Base-by-base conservation (phyloP, 140 eudicot species). In the Erigeron philadelphicus region DNA sequence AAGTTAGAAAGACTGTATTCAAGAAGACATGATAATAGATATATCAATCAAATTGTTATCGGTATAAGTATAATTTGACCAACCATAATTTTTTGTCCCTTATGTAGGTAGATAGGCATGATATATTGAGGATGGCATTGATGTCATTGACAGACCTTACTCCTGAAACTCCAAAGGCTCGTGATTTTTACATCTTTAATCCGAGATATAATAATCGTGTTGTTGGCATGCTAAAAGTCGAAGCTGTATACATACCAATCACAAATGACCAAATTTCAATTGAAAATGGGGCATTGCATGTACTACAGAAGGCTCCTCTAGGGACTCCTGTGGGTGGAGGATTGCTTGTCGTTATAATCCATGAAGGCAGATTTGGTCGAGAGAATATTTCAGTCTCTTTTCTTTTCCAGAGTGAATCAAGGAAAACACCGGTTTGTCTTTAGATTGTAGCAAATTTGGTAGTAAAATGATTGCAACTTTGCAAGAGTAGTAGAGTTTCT, bases 111-210 rank as follows among this genome's bases (percentile, higher is more conserved):
- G 13, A 21, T 21, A 21, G 11, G 42, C 64, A 58, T 58, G 16
- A 58, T 25, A 21, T 23, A 0, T 0, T 58, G 13, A 16, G 43
- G 40, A 11, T 7, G 44, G n/a, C n/a, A 1, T 58, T 23, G 11
- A 0, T 58, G 64, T 25, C 42, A 5, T 11, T 58, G 44, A 6
- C 9, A 58, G 13, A 58, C 25, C 44, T 58, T 58, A 25, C 6
- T 8, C 11, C 42, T 10, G 9, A 58, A 58, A 4, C 8, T 11
- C 64, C 6, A 58, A 15, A 19, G 12, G 8, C 11, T 58, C 64
- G 41, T 21, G 43, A 58, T 58, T 16, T 58, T 58, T 25, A 58
- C 23, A 58, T 58, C 64, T 58, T 58, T 16, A 12, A 31, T 58
- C 2, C 8, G 11, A 21, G 15, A 9, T 58, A 23, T 11, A 58